Base-by-base conservation (phyloP, 805 yeast genomes). In the Metschnikowia lochheadii region DNA sequence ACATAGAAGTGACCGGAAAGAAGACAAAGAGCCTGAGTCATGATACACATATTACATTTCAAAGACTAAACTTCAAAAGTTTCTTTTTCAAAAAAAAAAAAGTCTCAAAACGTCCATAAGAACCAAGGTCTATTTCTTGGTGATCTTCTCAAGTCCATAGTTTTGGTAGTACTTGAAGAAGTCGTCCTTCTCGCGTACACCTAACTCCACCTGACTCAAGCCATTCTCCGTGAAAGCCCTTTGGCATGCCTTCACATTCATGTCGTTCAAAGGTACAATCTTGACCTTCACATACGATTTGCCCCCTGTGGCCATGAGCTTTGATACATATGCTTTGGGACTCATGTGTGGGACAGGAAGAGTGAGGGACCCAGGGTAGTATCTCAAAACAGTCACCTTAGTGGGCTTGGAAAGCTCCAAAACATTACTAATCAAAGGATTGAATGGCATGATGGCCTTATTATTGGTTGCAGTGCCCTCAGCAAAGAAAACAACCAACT, bases 401-500 rank as follows among this genome's bases (percentile, higher is more conserved):
- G 67, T 55, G 0, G 50, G 47, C 8, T 11, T 6, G 8, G 45
- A 40, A 46, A 37, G 48, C 41, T 35, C 46, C 20, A 52, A 31
- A 41, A 35, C 41, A 5, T 33, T 32, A 21, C 43, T 46, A 3
- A 17, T 6, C n/a, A 18, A 17, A 38, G 47, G 51, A 7, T 71
- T 69, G 49, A 87, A 78, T 3, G 89, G 82, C 53, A 91, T 73
- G 1, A 91, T 62, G 0, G 90, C 83, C 54, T 83, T 83, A 46
- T 95, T 94, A 63, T 91, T 92, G 0, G 96, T 82, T 0, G 96
- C 77, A 0, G 96, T 87, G 0, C 96, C 96, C 61, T 90, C 97
- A 2, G 84, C 75, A 51, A 89, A 81, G 20, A 86, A 57, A 47
- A 77, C 83, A 3, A 82, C 73, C 74, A 62, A 68, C 39, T 77